Base-by-base conservation (phyloP, 2,329 filamentous ascomycete species). In the Bretziella fagacearum region DNA sequence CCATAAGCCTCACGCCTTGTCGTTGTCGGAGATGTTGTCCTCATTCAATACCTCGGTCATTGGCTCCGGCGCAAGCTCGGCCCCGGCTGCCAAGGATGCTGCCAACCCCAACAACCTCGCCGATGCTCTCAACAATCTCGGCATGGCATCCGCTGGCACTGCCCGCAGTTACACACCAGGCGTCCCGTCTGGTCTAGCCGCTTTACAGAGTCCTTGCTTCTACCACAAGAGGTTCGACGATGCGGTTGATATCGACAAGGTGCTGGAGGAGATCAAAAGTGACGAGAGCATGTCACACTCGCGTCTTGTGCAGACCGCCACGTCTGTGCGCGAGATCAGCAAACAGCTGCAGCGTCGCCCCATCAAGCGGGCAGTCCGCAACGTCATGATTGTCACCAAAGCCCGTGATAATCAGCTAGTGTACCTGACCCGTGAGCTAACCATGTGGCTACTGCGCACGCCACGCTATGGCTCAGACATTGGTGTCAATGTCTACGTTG, bases 361-460 rank as follows among this genome's bases (percentile, higher is more conserved):
- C 18, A 85, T 96, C 62, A 91, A 84, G 64, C 80, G 87, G 54
- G 87, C 87, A 8, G 87, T 98, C 40, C 78, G 77, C 58, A 95
- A 85, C 60, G 76, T 98, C 57, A 96, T 98, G 91, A 94, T 98
- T 57, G 84, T 98, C 53, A 98, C 91, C 52, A 98, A 96, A 64
- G 91, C 91, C 18, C 78, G 91, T 53, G 91, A 98, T 65, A 96
- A 98, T 59, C 78, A 84, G 55, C 72, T 98, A 13, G 89, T 98
- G 27, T 75, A 82, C 55, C 69, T 95, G 54, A 98, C 91, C 1
- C 75, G 84, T 50, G 86, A 98, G 60, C 68, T 98, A 50, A 71
- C 89, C 8, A 75, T 79, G 55, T 98, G 89, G 85, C 70, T 98
- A 27, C 73, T 98, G 51, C 74, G 73, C 52, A 95, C 86, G 2